phyloP scores from a whole-genome alignment of 345 rosid genomes.

The Arabidopsis arenosa region DNA sequence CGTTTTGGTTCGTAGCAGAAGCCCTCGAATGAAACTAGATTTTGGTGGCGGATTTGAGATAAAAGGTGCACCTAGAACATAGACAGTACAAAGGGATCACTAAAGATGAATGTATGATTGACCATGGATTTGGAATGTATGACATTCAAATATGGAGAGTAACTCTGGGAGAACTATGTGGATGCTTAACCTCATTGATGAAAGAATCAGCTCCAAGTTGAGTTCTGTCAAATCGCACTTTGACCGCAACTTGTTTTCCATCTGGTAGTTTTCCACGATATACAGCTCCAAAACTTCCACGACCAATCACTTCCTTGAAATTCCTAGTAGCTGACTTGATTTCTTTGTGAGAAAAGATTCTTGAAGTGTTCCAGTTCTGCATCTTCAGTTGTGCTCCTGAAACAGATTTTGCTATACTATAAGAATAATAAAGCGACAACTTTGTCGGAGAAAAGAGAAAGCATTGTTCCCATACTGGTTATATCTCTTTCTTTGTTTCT shows the following conservation, averaged over 20 bases:
- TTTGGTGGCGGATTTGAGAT: constrained; percentile 82
- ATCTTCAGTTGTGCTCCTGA: constrained; percentile 61
- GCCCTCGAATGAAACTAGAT: constrained; percentile 87
- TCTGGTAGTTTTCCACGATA: constrained; percentile 81
- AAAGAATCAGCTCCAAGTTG: constrained; percentile 97
- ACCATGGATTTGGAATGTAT: background rate
- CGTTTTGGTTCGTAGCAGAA: constrained; percentile 81
- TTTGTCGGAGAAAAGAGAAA: constrained; percentile 8
- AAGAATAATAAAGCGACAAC: constrained; percentile 20
- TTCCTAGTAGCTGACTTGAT: constrained; percentile 78
- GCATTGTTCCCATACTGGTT: constrained; percentile 53
- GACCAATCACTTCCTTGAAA: constrained; percentile 83
- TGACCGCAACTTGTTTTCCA: constrained; percentile 82
- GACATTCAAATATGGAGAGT: background rate
- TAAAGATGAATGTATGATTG: background rate
- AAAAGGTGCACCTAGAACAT: constrained; percentile 67
- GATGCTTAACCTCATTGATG: constrained; percentile 70
- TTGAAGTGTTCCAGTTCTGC: constrained; percentile 86
- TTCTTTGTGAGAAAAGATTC: constrained; percentile 79
- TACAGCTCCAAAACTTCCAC: constrained; percentile 91
- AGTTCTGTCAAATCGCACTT: constrained; percentile 81
- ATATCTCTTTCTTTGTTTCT: constrained; percentile 48
- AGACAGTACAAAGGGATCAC: constrained; percentile 16
- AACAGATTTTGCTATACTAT: constrained; percentile 19
- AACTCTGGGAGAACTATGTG: background rate